Conservation (phyloP, 1,284 basidiomycete genomes). For the Megacollybia platyphylla region DNA sequence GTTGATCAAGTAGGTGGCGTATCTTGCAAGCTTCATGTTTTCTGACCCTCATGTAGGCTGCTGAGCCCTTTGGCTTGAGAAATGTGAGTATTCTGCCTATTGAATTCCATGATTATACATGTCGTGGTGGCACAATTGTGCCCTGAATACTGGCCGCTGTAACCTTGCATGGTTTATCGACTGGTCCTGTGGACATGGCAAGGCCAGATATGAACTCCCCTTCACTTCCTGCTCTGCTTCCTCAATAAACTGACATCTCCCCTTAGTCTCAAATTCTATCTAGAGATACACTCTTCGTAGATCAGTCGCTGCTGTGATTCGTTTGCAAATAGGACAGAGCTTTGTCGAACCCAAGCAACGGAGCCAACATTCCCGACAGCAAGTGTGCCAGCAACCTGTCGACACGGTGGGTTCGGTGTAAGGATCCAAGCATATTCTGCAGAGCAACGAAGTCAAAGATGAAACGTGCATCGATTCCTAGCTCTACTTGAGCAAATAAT, state of each 20-base stretch:
- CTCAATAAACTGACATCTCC: not conserved
- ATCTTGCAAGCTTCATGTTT: conserved; percentile 3
- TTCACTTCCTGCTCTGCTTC: conserved; percentile 6
- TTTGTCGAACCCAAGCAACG: conserved; percentile 69
- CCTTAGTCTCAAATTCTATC: not conserved
- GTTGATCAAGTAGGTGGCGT: conserved; percentile 69
- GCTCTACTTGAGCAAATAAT: not conserved
- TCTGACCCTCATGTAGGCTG: conserved; percentile 37
- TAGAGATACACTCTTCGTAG: conserved; percentile 54
- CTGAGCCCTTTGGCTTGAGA: conserved; percentile 79
- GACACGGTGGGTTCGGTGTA: conserved; percentile 68
- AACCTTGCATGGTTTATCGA: conserved; percentile 37
- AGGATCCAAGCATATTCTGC: conserved; percentile 66
- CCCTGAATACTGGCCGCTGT: conserved; percentile 20
- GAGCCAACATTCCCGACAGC: conserved; percentile 69
- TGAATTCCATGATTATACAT: conserved; percentile 41
- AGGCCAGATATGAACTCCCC: conserved; percentile 68
- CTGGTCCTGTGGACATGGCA: conserved; percentile 42
- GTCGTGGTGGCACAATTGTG: conserved; percentile 50
- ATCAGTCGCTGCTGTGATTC: conserved; percentile 62
- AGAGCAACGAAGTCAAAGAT: conserved; percentile 35
- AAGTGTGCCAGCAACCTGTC: conserved; percentile 80
- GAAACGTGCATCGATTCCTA: conserved; percentile 35
- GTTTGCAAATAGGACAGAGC: conserved; percentile 73
- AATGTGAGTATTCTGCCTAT: conserved; percentile 12